Percentiles rank a stretch among this genome's conserved stretches.
Evolutionary conservation across 2,329 filamentous ascomycete species (phyloP).

Genomic region (Colletotrichum phormii): DNA sequence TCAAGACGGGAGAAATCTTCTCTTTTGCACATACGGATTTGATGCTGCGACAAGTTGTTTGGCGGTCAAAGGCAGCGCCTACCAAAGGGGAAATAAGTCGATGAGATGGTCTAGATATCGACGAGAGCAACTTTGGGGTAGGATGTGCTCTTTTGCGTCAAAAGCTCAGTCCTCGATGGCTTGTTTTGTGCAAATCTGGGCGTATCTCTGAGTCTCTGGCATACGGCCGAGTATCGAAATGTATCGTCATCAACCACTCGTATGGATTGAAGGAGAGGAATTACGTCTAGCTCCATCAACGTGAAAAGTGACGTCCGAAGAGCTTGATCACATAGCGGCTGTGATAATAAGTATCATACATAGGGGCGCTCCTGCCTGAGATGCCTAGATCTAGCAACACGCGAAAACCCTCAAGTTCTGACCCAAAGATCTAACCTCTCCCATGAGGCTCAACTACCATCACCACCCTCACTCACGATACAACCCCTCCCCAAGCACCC

Average conservation of each 20-base stretch:
- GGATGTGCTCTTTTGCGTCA: too few species aligned
- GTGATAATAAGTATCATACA: too few species aligned
- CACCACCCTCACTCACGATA: constrained; percentile 57
- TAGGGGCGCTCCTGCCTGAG: too few species aligned
- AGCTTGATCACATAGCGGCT: too few species aligned
- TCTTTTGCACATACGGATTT: neutral
- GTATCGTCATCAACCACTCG: neutral
- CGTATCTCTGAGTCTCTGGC: neutral
- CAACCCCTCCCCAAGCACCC: constrained; percentile 66
- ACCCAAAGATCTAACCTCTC: too few species aligned
- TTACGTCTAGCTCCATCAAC: neutral
- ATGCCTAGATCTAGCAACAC: neutral
- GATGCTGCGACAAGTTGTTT: neutral
- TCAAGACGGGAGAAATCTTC: neutral
- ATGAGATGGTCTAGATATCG: neutral
- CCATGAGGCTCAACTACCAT: too few species aligned
- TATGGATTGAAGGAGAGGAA: neutral
- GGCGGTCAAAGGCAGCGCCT: neutral
- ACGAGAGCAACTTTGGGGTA: neutral
- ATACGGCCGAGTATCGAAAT: too few species aligned
- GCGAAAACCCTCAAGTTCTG: neutral
- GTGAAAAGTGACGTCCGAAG: too few species aligned
- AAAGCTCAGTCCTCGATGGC: too few species aligned
- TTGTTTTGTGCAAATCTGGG: too few species aligned
- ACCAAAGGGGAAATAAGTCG: neutral